A percentile compares a stretch with the other conserved stretches of the same genome.
These are phyloP conservation scores for Termitomyces bulborhizus DNA, from an alignment of 768 basidiomycete genomes.

Conservation along the genomic window DNA sequence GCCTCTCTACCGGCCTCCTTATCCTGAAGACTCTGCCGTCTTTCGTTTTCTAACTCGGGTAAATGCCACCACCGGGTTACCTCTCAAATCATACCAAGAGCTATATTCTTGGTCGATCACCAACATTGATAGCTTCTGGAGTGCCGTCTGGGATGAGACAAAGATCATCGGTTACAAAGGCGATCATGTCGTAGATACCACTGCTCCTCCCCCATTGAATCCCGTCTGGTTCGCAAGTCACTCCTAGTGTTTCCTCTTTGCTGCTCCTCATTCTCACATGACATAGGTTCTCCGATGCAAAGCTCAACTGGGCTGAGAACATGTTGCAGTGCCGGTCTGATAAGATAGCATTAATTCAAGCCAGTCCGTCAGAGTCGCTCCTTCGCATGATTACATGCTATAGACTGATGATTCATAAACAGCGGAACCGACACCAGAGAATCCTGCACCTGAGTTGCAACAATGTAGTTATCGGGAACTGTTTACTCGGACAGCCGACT, in stretches of 20 bases:
- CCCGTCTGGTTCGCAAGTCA: constrained; percentile 53
- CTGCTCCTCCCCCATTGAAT: constrained; percentile 49
- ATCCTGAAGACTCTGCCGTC: constrained; percentile 36
- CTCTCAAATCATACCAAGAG: constrained; percentile 51
- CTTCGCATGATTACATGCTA: constrained; percentile 3
- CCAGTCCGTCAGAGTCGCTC: constrained; percentile 41
- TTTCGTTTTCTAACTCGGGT: constrained; percentile 43
- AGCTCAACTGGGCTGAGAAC: constrained; percentile 79
- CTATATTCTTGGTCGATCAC: constrained; percentile 61
- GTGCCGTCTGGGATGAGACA: constrained; percentile 65
- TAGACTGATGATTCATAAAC: constrained; percentile 13
- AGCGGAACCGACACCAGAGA: constrained; percentile 59
- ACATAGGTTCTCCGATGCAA: constrained; percentile 49
- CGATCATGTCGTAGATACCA: constrained; percentile 47
- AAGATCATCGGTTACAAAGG: constrained; percentile 59
- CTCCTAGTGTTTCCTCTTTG: constrained; percentile 2
- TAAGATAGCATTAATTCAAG: constrained; percentile 60
- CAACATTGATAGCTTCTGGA: constrained; percentile 64
- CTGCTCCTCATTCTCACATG: constrained; percentile 2
- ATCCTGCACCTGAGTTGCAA: constrained; percentile 36
- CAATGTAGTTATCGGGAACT: constrained; percentile 51
- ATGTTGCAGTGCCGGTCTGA: constrained; percentile 56
- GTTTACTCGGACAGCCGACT: constrained; percentile 47
- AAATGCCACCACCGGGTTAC: constrained; percentile 40
- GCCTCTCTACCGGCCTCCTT: constrained; percentile 38